Base-by-base conservation (phyloP, 768 basidiomycete species). In the Lyophyllum shimeji region DNA sequence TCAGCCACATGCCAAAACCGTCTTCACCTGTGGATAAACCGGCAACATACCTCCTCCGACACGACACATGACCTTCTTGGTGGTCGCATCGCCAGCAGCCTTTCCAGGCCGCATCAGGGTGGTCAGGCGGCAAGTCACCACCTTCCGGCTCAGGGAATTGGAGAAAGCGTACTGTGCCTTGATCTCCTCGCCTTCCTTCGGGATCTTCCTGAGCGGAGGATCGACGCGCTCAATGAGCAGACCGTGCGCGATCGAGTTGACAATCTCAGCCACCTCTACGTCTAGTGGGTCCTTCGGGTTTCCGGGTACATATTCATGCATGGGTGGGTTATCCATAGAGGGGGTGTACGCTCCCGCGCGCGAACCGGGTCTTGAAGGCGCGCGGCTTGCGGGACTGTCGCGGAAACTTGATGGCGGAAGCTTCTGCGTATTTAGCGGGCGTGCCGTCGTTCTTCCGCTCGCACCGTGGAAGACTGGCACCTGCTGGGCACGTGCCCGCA, bases 31-130 rank as follows among this genome's bases (percentile, higher is more conserved):
- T 49, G 13, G 12, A 37, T 20, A 54, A 34, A 50, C 33, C 57
- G 56, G 45, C 50, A 6, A 76, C 84, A 65, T 60, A 86, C 90
- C 90, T 70, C 90, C 91, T 45, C 93, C 93, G 58, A 95, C 88
- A 57, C 93, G 85, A 72, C 89, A 92, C 87, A 95, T 89, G 27
- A 95, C 93, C 71, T 93, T 95, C 82, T 89, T 92, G 58, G 83
- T 83, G 55, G 73, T 82, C 62, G 78, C 76, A 60, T 73, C 79
- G 46, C 72, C 74, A 53, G 77, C 76, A 47, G 76, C 69, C 66
- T 76, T 77, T 21, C 78, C 78, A 11, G 81, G 73, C 46, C 93
- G 82, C 51, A 84, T 83, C 66, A 92, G 76, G 45, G 90, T 89
- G 44, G 92, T 90, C 71, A 95, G 73, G 61, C 87, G 82, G 69